These are phyloP conservation scores for Trichosporon sp. DNA, from an alignment of 1,284 basidiomycete genomes.

Conservation along the genomic window DNA sequence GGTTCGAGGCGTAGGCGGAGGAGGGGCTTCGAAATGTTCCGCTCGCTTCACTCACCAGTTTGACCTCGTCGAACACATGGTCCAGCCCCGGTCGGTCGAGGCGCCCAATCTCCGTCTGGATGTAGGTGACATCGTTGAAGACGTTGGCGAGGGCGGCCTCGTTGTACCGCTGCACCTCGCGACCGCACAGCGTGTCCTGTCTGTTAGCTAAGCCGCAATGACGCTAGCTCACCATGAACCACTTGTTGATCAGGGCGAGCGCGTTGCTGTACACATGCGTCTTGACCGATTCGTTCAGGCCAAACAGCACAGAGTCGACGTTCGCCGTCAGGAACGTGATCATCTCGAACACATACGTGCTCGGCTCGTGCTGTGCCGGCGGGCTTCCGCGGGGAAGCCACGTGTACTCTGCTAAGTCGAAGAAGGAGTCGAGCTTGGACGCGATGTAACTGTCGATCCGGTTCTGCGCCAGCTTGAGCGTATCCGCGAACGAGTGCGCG, in stretches of 20 bases:
- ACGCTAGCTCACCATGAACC: conserved; percentile 67
- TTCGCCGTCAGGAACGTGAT: conserved; percentile 95
- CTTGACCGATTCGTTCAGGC: conserved; percentile 73
- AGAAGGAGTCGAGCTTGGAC: conserved; percentile 94
- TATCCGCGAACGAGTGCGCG: conserved; percentile 64
- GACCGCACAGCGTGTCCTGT: conserved; percentile 49
- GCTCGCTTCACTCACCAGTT: conserved; percentile 63
- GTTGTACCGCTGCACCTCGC: conserved; percentile 76
- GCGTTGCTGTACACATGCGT: conserved; percentile 85
- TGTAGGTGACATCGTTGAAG: conserved; percentile 77
- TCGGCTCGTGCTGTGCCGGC: conserved; percentile 65
- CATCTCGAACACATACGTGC: conserved; percentile 88
- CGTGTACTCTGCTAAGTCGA: conserved; percentile 90
- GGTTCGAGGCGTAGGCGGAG: too few species aligned
- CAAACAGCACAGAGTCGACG: conserved; percentile 87
- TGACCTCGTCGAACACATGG: conserved; percentile 78
- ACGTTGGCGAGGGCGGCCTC: conserved; percentile 84
- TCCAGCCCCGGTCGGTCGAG: conserved; percentile 71
- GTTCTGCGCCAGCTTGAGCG: conserved; percentile 69
- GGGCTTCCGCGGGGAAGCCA: conserved; percentile 68
- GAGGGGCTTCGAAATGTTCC: not conserved
- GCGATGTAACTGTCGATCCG: conserved; percentile 82
- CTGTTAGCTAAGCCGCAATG: conserved; percentile 3
- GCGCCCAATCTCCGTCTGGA: conserved; percentile 76
- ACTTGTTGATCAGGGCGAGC: conserved; percentile 78